phyloP scores from a whole-genome alignment of 192 early-diverging fungal species.

The Bifiguratus adelaidae region DNA sequence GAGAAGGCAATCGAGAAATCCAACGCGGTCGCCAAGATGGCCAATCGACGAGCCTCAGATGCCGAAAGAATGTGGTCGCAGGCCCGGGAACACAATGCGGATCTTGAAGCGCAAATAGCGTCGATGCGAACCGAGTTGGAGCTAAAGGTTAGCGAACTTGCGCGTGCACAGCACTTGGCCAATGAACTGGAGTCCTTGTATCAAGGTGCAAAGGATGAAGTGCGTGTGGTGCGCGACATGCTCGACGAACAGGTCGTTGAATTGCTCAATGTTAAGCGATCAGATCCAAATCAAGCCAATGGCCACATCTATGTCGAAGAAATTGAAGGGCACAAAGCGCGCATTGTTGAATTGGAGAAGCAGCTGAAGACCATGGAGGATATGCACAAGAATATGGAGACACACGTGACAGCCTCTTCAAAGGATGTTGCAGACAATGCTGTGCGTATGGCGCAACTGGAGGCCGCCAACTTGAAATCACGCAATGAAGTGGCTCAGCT shows the following conservation, averaged over 20 bases:
- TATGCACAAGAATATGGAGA: slow-evolving; percentile 15
- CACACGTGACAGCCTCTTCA: slow-evolving; percentile 10
- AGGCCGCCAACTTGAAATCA: slow-evolving; percentile 26
- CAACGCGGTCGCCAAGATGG: slow-evolving; percentile 19
- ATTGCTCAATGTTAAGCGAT: slow-evolving; percentile 8
- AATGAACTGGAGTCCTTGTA: slow-evolving; percentile 24
- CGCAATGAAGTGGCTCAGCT: slow-evolving; percentile 30
- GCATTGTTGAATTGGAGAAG: slow-evolving; percentile 21
- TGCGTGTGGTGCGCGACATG: slow-evolving; percentile 18
- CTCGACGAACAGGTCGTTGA: slow-evolving; percentile 30
- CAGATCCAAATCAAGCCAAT: slow-evolving; percentile 18
- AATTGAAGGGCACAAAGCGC: neutral
- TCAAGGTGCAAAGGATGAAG: slow-evolving; percentile 25
- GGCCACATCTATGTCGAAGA: slow-evolving; percentile 6
- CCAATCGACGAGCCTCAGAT: slow-evolving; percentile 25
- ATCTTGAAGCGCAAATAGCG: slow-evolving; percentile 17
- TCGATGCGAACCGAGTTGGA: slow-evolving; percentile 21
- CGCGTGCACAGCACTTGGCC: slow-evolving; percentile 20
- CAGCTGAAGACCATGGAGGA: slow-evolving; percentile 18
- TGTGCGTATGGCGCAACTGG: slow-evolving; percentile 30
- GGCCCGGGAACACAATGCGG: slow-evolving; percentile 24
- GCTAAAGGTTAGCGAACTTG: slow-evolving; percentile 18
- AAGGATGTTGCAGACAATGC: slow-evolving; percentile 26
- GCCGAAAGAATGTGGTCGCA: slow-evolving; percentile 23
- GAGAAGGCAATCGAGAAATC: slow-evolving; percentile 28